These are phyloP conservation scores for Ogataea hybrid DNA, from an alignment of 1,139 yeast genomes.

Conservation along the genomic window DNA sequence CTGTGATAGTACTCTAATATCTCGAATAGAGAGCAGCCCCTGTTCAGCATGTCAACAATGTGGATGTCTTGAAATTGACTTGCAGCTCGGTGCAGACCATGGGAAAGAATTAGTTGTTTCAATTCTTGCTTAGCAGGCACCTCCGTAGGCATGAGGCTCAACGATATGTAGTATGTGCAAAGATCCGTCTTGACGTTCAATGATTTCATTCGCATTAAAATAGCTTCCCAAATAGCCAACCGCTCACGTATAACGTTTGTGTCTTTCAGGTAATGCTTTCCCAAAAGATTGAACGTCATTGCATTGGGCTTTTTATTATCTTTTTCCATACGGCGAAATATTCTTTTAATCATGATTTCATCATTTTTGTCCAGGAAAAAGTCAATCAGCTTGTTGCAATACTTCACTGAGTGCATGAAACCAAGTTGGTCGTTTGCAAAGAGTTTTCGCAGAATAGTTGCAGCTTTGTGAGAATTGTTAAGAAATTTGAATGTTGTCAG, in stretches of 20 bases:
- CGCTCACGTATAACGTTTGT: conserved; percentile 14
- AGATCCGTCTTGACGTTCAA: conserved; percentile 19
- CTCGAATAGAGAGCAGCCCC: conserved; percentile 2
- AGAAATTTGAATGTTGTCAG: conserved; percentile 20
- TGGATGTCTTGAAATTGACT: conserved; percentile 19
- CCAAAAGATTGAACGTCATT: conserved; percentile 24
- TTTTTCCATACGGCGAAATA: conserved; percentile 22
- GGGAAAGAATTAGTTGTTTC: conserved; percentile 10
- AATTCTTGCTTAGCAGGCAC: conserved; percentile 11
- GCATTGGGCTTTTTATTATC: conserved; percentile 22
- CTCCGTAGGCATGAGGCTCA: conserved; percentile 19
- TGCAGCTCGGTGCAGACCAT: conserved; percentile 5
- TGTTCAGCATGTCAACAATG: conserved; percentile 18
- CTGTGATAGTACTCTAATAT: conserved; percentile 11
- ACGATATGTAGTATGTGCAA: conserved; percentile 21
- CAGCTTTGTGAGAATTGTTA: conserved; percentile 15
- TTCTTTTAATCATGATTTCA: conserved; percentile 12
- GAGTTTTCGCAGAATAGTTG: conserved; percentile 13
- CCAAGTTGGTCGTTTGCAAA: conserved; percentile 8
- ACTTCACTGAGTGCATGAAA: conserved; percentile 10
- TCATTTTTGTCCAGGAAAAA: conserved; percentile 22
- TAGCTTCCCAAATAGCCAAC: conserved; percentile 15
- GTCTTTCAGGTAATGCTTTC: conserved; percentile 15
- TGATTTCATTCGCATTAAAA: conserved; percentile 18
- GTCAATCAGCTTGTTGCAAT: conserved; percentile 22